Base-by-base conservation (phyloP, 352 stramenopile genomes). In the Elongisporangium anandrum region DNA sequence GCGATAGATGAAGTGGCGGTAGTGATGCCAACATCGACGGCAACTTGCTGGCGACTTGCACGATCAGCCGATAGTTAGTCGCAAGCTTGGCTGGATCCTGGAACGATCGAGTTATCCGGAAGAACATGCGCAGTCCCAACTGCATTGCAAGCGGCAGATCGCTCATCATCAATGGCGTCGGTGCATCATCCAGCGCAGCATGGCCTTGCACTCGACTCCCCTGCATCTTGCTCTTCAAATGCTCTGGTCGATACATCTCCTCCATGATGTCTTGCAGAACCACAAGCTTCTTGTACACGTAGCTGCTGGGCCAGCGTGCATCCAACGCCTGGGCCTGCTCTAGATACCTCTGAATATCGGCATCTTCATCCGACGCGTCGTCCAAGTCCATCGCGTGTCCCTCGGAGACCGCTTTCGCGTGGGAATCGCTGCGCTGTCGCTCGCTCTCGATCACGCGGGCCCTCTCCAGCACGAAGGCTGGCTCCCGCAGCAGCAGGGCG, bases 121-220 rank as follows among this genome's bases (percentile, higher is more conserved):
- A 92, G 59, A 94, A 92, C 53, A 92, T 72, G 20, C 66, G 69
- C n/a, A 94, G 56, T 24, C 66, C 76, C 4, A 92, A 57, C 57
- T 94, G 85, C 4, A 71, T 81, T 26, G 66, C 29, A 12, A 68
- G 26, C 0, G 84, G 63, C 0, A 87, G 41, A 3, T 87, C 77
- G 3, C 73, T 61, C 16, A 90, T 49, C 0, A 63, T 47, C 13
- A 77, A 55, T 12, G 76, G 65, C 2, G 50, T 26, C 12, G 53
- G 41, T 20, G 19, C n/a, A 21, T 65, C 65, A 5, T 45, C 41
- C 29, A 54, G 2, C 13, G 0, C 22, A n/a, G 1, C 5, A 8
- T n/a, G 22, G 51, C 23, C 10, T 21, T 39, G 23, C 22, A 16
- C 21, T 26, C 51, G 13, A 45, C 10, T 12, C 10, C 34, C 34